A percentile compares a stretch with the other conserved stretches of the same genome.
phyloP scores from a whole-genome alignment of 495 filamentous ascomycete genomes.

The Trichoderma reesei region DNA sequence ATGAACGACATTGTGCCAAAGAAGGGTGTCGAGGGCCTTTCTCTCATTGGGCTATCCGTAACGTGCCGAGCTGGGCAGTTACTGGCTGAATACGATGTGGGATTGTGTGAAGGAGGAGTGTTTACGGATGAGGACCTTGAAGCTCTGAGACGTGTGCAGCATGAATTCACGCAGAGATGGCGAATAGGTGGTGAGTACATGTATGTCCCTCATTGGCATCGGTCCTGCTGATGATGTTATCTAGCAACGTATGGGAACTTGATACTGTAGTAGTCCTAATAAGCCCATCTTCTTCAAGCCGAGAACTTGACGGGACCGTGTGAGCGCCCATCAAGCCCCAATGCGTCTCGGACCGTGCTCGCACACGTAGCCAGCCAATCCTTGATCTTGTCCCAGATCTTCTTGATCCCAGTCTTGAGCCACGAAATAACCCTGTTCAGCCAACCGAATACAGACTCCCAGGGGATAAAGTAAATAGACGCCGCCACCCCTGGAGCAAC shows the following conservation, averaged over 20 bases:
- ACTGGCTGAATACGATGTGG: not conserved
- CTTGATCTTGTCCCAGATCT: too few species aligned
- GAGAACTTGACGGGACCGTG: too few species aligned
- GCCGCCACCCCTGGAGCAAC: too few species aligned
- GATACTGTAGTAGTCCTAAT: not conserved
- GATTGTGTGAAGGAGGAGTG: not conserved
- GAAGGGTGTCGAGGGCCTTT: not conserved
- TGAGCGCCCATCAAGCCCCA: too few species aligned
- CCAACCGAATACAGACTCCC: too few species aligned
- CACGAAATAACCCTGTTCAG: too few species aligned
- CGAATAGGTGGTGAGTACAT: not conserved
- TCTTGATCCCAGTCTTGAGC: too few species aligned
- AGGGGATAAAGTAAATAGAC: too few species aligned
- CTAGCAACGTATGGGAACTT: not conserved
- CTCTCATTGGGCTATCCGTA: not conserved
- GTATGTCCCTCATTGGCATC: not conserved
- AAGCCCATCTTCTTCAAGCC: too few species aligned
- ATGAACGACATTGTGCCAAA: not conserved
- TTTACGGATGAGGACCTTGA: not conserved
- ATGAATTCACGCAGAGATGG: not conserved
- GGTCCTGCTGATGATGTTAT: not conserved
- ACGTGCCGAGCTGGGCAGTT: not conserved
- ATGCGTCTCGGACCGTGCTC: too few species aligned
- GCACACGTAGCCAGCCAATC: too few species aligned
- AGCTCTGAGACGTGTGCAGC: not conserved